phyloP scores from a whole-genome alignment of 2,329 filamentous ascomycete genomes.

The Sporothrix luriei region DNA sequence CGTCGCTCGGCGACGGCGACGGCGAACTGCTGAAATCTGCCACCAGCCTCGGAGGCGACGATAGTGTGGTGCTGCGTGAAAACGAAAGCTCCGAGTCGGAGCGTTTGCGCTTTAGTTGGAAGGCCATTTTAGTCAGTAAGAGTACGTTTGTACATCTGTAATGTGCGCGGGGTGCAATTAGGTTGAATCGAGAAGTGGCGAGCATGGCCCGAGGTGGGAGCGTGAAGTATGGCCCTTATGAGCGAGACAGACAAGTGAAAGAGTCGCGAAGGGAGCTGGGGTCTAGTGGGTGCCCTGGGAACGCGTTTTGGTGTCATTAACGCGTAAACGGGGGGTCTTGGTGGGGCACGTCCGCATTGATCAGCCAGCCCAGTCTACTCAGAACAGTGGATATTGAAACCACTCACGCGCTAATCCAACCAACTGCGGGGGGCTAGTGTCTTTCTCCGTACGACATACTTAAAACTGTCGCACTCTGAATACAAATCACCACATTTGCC shows the following conservation, averaged over 20 bases:
- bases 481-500: too few species aligned
- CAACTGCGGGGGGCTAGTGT: too few species aligned
- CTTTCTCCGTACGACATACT: too few species aligned
- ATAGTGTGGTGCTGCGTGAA: constrained; percentile 49
- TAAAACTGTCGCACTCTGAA: too few species aligned
- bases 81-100: constrained; percentile 61
- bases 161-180: not conserved
- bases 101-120: constrained; percentile 63
- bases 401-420: too few species aligned
- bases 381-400: too few species aligned
- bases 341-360: not conserved
- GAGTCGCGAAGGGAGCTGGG: not conserved
- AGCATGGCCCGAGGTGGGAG: not conserved
- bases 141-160: not conserved
- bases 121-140: constrained; percentile 44
- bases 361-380: too few species aligned
- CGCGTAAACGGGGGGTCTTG: not conserved
- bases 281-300: not conserved
- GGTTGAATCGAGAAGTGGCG: not conserved
- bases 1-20: constrained; percentile 44
- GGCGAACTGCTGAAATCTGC: constrained; percentile 41
- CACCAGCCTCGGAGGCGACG: constrained; percentile 45
- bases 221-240: not conserved
- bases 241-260: not conserved
- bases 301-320: constrained; percentile 11